phyloP scores from a whole-genome alignment of 805 yeast genomes.

The Maudiozyma bulderi region DNA sequence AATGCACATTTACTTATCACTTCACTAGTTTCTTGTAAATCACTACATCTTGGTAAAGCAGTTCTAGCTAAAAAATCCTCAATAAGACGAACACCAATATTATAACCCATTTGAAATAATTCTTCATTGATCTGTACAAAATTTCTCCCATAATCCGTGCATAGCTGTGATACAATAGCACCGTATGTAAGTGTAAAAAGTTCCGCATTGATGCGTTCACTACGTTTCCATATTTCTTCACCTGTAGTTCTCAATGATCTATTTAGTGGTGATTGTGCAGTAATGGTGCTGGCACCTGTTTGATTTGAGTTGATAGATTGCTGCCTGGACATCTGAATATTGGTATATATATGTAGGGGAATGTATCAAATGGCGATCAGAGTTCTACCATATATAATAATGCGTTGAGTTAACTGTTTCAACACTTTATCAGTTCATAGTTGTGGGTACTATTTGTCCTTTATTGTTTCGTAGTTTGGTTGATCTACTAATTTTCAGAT shows the following conservation, averaged over 20 bases:
- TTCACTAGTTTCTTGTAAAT: conserved; percentile 80
- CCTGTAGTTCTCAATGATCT: conserved; percentile 39
- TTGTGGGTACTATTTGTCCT: too few species aligned
- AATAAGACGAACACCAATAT: conserved; percentile 80
- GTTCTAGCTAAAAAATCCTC: conserved; percentile 90
- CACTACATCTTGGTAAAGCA: conserved; percentile 71
- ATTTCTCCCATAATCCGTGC: conserved; percentile 70
- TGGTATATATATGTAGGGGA: neutral
- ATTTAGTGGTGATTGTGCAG: conserved; percentile 8
- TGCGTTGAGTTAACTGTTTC: too few species aligned
- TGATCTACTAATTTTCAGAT: too few species aligned
- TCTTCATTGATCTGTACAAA: conserved; percentile 73
- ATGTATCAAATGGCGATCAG: too few species aligned
- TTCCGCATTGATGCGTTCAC: conserved; percentile 87
- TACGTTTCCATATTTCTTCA: conserved; percentile 87
- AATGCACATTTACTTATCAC: conserved; percentile 80
- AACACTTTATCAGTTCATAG: too few species aligned
- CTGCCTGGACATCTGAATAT: neutral
- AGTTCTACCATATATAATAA: too few species aligned
- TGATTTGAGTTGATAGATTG: neutral
- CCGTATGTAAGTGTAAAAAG: conserved; percentile 93
- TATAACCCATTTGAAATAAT: conserved; percentile 88
- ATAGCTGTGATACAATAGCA: conserved; percentile 81
- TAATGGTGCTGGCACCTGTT: neutral
- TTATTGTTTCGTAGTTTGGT: too few species aligned